phyloP scores from a whole-genome alignment of 176 grass and related monocot genomes.

The Thalia dealbata region DNA sequence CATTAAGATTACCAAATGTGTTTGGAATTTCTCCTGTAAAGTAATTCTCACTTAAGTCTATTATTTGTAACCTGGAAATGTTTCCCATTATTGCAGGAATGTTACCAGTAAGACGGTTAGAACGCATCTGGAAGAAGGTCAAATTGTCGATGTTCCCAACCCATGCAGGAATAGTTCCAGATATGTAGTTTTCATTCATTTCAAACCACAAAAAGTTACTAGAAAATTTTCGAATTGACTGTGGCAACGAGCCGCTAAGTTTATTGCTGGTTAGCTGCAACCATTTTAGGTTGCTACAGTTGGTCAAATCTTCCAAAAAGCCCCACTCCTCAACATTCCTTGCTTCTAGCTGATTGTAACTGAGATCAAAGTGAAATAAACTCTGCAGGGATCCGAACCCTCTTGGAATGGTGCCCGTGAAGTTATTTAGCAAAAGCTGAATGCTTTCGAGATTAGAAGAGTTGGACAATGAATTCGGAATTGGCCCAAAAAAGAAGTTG shows the following conservation, averaged over 20 bases:
- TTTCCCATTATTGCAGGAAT: slow-evolving; percentile 10
- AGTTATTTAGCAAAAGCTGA: background rate
- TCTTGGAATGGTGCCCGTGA: background rate
- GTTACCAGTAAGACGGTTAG: background rate
- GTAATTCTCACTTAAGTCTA: background rate
- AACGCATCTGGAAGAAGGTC: background rate
- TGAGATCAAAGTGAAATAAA: background rate
- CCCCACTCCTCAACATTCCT: background rate
- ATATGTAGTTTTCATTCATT: background rate
- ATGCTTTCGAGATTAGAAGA: background rate
- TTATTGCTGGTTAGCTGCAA: background rate
- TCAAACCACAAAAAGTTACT: background rate
- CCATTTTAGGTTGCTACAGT: background rate
- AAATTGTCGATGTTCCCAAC: slow-evolving; percentile 12
- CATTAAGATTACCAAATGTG: background rate
- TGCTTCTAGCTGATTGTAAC: slow-evolving; percentile 10
- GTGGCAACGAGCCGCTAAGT: background rate
- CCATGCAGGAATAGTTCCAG: slow-evolving; percentile 16
- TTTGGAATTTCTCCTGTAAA: slow-evolving; percentile 7
- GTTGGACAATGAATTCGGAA: slow-evolving; percentile 3
- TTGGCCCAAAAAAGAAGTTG: background rate
- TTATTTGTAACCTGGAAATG: background rate
- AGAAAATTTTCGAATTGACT: slow-evolving; percentile 13
- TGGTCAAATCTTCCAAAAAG: background rate
- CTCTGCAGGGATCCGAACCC: background rate